Conservation (phyloP, 1,284 basidiomycete genomes). For the Ustilago tritici region DNA sequence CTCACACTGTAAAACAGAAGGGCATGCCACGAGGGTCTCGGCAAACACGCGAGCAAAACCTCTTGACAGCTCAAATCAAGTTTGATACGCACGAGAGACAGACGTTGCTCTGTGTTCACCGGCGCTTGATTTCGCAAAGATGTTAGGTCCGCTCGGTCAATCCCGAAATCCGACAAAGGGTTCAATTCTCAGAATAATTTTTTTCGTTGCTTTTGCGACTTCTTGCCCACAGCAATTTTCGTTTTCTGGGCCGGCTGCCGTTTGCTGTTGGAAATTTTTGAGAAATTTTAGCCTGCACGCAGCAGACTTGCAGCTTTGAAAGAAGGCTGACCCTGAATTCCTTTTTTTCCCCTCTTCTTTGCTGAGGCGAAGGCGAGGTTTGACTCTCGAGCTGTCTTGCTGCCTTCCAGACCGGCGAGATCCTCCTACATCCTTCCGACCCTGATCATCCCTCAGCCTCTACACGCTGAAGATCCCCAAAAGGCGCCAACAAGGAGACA, state of each 20-base stretch:
- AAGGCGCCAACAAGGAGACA: constrained; percentile 3
- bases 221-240: no score
- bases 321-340: neutral
- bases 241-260: neutral
- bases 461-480: constrained; percentile 7
- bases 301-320: constrained; percentile 1
- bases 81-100: constrained; percentile 4
- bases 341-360: neutral
- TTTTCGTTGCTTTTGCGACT: neutral
- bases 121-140: neutral
- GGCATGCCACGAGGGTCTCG: neutral
- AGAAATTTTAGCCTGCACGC: constrained; percentile 6
- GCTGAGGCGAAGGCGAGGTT: constrained; percentile 1
- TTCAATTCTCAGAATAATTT: constrained; percentile 11
- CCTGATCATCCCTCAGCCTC: constrained; percentile 14
- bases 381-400: neutral
- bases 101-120: neutral
- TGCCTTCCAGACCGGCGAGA: neutral
- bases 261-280: constrained; percentile 1
- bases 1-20: neutral
- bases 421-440: constrained; percentile 8
- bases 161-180: constrained; percentile 10
- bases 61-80: neutral
- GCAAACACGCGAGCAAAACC: neutral
- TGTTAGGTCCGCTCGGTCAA: neutral